A percentile compares a stretch with the other conserved stretches of the same genome.
Evolutionary conservation across 805 yeast species (phyloP).

Genomic region (Pichia californica): DNA sequence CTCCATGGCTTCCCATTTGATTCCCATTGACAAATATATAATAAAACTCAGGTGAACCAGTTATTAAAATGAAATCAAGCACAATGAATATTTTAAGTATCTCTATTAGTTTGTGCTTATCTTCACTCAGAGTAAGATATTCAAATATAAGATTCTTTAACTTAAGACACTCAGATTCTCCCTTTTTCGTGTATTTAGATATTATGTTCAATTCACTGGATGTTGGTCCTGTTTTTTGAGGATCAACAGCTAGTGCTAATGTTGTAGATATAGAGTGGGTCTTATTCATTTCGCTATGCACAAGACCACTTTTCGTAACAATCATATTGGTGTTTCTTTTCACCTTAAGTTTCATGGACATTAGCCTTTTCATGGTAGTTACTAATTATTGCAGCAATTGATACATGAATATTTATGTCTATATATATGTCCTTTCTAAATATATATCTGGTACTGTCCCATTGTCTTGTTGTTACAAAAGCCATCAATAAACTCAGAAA

Average conservation of each 20-base stretch:
- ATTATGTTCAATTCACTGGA: conserved; percentile 1
- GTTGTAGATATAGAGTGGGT: background rate
- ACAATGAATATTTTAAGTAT: background rate
- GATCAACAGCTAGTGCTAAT: background rate
- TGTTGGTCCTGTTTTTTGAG: background rate
- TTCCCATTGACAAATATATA: conserved; percentile 3
- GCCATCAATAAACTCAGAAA: too few species aligned
- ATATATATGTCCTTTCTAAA: too few species aligned
- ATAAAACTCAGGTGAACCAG: conserved; percentile 2
- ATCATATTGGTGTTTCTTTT: background rate
- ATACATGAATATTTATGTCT: too few species aligned
- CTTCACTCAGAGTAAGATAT: background rate
- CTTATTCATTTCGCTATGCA: background rate
- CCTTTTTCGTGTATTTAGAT: background rate
- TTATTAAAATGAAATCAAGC: background rate
- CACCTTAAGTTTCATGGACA: background rate
- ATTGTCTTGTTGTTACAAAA: too few species aligned
- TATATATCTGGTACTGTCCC: too few species aligned
- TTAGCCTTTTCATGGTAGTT: background rate
- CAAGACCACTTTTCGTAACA: background rate
- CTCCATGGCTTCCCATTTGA: background rate
- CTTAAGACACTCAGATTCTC: background rate
- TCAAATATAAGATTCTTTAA: background rate
- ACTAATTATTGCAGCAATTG: too few species aligned
- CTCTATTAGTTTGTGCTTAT: background rate